Evolutionary conservation across 768 basidiomycete species (phyloP), one percentile per base, ranked within the genome.

Genomic region (Tylopilus sp.): DNA sequence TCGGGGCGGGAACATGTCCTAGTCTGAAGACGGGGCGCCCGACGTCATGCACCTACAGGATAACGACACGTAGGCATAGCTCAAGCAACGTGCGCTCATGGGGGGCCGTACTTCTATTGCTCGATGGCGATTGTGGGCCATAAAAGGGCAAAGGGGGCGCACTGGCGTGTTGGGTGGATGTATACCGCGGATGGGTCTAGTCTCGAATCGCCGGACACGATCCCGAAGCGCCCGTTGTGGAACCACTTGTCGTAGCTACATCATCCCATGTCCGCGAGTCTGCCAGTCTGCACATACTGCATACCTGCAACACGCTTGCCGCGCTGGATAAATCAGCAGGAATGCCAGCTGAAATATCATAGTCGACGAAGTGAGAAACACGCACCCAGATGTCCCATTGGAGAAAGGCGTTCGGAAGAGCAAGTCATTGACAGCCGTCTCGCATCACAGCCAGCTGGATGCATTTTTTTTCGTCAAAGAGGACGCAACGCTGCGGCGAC

Each of bases 171-270:
- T 13, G 77, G 79, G 53, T 80, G 81, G 15, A 58, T 53, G 51
- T 76, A 80, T 26, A 57, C 51, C 11, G 60, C 63, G 0, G 28
- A 55, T 6, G 56, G 56, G 33, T 66, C 62, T 25, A 76, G 50
- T n/a, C 76, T 67, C 1, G 60, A 48, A 53, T 81, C 79, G 0
- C 58, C 63, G 3, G 62, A 40, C 12, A 43, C 48, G 35, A 80
- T 63, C 15, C 73, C 79, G 23, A 74, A 73, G 50, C 80, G 81
- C 6, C 76, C 80, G 48, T 74, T 77, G 48, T 81, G 80, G 49
- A 76, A 80, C 80, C 79, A 79, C 48, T 55, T 42, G 2, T 68
- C 62, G 47, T 76, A 79, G 6, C 76, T 78, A 7, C 6, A 42
- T 28, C 39, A 25, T 28, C 7, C 28, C 28, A n/a, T n/a, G n/a